Evolutionary conservation across 306 rosid genomes (phyloP).

Genomic region (Cicer arietinum): DNA sequence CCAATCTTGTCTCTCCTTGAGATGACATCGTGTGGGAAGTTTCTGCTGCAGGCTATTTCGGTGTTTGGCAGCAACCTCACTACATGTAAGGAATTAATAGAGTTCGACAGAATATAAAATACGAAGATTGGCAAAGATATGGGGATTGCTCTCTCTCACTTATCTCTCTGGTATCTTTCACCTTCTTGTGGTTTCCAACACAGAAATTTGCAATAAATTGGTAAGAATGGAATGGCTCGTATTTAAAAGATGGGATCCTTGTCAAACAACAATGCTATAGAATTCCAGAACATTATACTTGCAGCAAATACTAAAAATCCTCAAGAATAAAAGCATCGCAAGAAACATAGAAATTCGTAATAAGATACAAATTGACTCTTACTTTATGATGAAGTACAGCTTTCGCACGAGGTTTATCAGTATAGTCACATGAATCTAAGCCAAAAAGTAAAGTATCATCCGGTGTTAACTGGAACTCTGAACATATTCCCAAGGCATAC

Average conservation of each 20-base stretch:
- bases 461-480: constrained; percentile 65
- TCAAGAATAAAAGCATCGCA: constrained; percentile 7
- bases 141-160: background rate
- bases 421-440: constrained; percentile 62
- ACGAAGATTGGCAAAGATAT: background rate
- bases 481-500: constrained; percentile 74
- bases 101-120: constrained; percentile 1
- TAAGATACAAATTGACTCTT: constrained; percentile 14
- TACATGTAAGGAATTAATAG: background rate
- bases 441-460: constrained; percentile 72
- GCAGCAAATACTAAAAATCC: constrained; percentile 14
- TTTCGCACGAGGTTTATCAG: constrained; percentile 60
- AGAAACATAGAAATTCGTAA: background rate
- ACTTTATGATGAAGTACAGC: constrained; percentile 74
- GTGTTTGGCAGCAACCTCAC: background rate
- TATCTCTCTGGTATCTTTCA: background rate
- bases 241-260: background rate
- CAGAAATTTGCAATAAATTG: constrained; percentile 1
- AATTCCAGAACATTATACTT: constrained; percentile 7
- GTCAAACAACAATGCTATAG: constrained; percentile 22
- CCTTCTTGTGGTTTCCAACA: background rate
- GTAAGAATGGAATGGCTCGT: constrained; percentile 17
- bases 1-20: background rate
- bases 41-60: background rate
- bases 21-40: background rate